These are phyloP conservation scores for Anthracocystis walkeri DNA, from an alignment of 1,284 basidiomycete genomes.

Conservation along the genomic window DNA sequence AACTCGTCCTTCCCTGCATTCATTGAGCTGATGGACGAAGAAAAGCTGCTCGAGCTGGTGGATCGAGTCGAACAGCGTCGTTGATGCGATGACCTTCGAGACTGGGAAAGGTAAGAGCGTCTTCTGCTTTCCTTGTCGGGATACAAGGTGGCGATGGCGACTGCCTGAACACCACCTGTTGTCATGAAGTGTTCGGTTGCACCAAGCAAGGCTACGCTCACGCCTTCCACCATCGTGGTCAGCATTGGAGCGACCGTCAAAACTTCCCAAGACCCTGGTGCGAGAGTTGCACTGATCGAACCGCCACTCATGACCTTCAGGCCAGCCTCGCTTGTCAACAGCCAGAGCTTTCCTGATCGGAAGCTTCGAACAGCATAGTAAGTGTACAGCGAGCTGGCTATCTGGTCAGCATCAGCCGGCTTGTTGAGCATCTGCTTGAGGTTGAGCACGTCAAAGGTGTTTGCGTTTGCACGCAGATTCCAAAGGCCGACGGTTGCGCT, in stretches of 20 bases:
- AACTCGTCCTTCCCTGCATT: neutral
- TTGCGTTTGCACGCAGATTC: conserved; percentile 27
- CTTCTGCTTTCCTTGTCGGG: conserved; percentile 12
- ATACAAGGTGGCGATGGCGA: conserved; percentile 9
- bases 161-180: conserved; percentile 6
- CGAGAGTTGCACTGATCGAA: conserved; percentile 6
- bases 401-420: neutral
- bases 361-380: conserved; percentile 26
- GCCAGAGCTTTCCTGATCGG: conserved; percentile 14
- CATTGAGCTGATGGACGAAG: neutral
- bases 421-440: conserved; percentile 8
- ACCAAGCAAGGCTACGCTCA: conserved; percentile 26
- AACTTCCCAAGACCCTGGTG: conserved; percentile 33
- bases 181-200: conserved; percentile 33
- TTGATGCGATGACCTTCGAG: conserved; percentile 19
- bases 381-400: conserved; percentile 2
- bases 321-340: neutral
- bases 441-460: conserved; percentile 20
- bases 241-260: conserved; percentile 20
- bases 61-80: conserved; percentile 26
- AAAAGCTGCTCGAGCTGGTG: conserved; percentile 6
- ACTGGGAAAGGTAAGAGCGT: conserved; percentile 11
- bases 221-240: conserved; percentile 11
- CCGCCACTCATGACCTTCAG: neutral
- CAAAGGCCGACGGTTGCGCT: conserved; percentile 30